Percentiles rank a stretch among this genome's conserved stretches.
Evolutionary conservation across 2,329 filamentous ascomycete genomes (phyloP).

Genomic region (Myriosclerotinia curreyana): DNA sequence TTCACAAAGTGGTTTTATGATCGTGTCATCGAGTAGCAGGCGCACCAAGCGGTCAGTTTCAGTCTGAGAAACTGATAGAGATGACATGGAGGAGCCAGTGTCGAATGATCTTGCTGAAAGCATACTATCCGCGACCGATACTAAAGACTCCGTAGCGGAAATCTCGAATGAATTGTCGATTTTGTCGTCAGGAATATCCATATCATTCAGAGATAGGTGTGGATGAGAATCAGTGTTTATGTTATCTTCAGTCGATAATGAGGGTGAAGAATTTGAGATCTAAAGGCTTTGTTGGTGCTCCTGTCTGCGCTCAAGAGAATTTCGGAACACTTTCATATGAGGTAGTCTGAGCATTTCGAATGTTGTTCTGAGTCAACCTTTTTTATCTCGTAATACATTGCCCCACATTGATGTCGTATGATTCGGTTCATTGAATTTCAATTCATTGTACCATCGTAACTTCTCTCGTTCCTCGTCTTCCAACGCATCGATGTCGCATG

Average conservation of each 20-base stretch:
- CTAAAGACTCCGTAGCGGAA: constrained; percentile 13
- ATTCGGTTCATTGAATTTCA: no score
- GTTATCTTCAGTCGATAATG: neutral
- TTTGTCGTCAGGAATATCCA: neutral
- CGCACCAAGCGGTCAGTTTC: constrained; percentile 23
- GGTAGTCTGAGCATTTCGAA: neutral
- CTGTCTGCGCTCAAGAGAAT: neutral
- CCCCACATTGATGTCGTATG: no score
- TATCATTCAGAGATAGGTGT: neutral
- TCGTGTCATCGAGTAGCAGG: constrained; percentile 22
- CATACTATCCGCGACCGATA: constrained; percentile 23
- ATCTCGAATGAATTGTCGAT: constrained; percentile 3
- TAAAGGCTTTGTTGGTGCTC: neutral
- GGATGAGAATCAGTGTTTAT: neutral
- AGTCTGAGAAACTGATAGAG: constrained; percentile 13
- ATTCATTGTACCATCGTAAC: no score
- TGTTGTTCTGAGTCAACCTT: neutral
- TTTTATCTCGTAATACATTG: no score
- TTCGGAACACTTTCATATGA: neutral
- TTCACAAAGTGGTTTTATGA: constrained; percentile 16
- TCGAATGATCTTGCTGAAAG: constrained; percentile 21
- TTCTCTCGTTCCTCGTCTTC: no score
- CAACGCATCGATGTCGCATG: no score
- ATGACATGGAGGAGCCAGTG: constrained; percentile 25
- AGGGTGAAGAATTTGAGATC: neutral